Conservation (phyloP, 805 yeast genomes). For the Kuraishia cidri region DNA sequence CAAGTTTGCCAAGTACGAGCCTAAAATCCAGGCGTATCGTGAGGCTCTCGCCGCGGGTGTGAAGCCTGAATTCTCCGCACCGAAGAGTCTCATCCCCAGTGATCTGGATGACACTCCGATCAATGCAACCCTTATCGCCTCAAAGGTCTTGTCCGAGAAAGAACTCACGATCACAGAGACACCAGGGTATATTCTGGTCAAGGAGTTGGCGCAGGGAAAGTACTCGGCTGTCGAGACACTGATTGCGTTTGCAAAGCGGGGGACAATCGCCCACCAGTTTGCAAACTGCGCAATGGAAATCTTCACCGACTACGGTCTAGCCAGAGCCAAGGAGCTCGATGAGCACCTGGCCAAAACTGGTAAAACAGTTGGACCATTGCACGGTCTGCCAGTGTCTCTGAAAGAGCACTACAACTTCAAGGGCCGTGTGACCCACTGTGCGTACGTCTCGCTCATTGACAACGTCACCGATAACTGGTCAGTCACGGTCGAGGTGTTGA, state of each 20-base stretch:
- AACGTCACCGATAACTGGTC: constrained; percentile 38
- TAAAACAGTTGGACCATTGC: constrained; percentile 52
- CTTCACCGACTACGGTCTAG: constrained; percentile 54
- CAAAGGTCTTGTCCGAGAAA: constrained; percentile 19
- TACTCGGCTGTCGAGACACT: constrained; percentile 42
- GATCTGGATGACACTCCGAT: constrained; percentile 23
- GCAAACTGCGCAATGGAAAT: constrained; percentile 45
- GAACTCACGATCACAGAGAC: constrained; percentile 36
- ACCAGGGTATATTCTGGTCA: constrained; percentile 30
- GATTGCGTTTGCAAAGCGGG: constrained; percentile 57
- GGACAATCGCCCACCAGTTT: constrained; percentile 57
- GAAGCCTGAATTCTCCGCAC: constrained; percentile 17
- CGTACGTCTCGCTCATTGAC: constrained; percentile 44
- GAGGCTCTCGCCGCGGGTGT: constrained; percentile 16
- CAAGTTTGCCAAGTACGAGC: constrained; percentile 31
- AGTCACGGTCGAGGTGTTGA: constrained; percentile 33
- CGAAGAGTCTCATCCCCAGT: constrained; percentile 20
- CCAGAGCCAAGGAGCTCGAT: constrained; percentile 48
- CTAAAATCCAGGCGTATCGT: constrained; percentile 33
- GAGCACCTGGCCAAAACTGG: constrained; percentile 37
- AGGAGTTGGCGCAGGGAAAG: constrained; percentile 34
- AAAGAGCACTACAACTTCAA: constrained; percentile 55
- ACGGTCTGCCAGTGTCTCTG: constrained; percentile 60
- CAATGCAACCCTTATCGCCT: constrained; percentile 17
- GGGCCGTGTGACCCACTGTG: constrained; percentile 49